Evolutionary conservation across 2,329 filamentous ascomycete species (phyloP), one percentile per base, ranked within the genome.

Genomic region (Huntiella abstrusa): DNA sequence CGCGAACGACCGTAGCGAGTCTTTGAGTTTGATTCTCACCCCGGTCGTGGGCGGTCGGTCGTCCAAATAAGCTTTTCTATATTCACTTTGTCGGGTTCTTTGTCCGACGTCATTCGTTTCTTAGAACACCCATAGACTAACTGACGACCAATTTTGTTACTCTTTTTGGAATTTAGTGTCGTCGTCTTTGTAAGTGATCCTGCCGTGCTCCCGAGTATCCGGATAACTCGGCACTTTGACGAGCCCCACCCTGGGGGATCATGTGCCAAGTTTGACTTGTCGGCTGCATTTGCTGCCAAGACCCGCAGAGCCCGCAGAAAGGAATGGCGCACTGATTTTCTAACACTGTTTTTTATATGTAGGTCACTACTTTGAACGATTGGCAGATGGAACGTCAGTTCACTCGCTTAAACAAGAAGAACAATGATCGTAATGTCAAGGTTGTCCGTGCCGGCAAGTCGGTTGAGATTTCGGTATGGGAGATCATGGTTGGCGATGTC

Each of bases 371-470:
- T 15, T 56, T 70, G 41, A 80, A 80, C 53, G 77, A 80, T 56
- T 81, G 71, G 69, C 73, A 80, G 54, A 80, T 78, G 60, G 74
- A 80, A 57, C 64, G 71, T 33, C 73, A 78, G 52, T 80, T 80
- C 57, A 69, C 69, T 45, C 73, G 69, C 51, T 64, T 81, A 12
- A 80, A 77, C 54, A 62, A 57, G 47, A 65, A 75, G 62, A 78
- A 78, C 57, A 69, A 75, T 51, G 73, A 81, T 52, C 70, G 76
- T 36, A 68, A 71, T 51, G 74, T 80, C 53, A 80, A 78, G 57
- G 74, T 73, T 3, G 68, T 80, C 43, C 74, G 80, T 11, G 80
- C 76, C 1, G 78, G 78, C 17, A 78, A 73, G 55, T 71, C 72
- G 0, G 60, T 69, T 33, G 69, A 77, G 59, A 67, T 83, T 12